These are phyloP conservation scores for Staphylotrichum tortipilum DNA, from an alignment of 495 filamentous ascomycete genomes.

Conservation along the genomic window DNA sequence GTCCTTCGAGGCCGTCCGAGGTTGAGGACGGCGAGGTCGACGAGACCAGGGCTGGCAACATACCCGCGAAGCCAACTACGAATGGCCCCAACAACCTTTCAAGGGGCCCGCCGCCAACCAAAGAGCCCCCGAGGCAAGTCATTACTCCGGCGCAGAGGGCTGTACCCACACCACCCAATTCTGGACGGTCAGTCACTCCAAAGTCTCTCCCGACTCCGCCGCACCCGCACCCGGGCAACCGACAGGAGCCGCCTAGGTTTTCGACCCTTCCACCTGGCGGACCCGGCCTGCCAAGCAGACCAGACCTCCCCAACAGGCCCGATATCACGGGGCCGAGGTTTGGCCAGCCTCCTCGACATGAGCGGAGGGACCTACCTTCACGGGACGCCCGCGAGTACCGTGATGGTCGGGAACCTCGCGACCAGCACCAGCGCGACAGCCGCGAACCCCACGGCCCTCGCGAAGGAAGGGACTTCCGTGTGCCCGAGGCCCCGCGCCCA, in stretches of 20 bases:
- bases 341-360: constrained; percentile 25
- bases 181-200: constrained; percentile 14
- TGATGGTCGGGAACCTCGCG: constrained; percentile 28
- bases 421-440: constrained; percentile 28
- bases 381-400: constrained; percentile 26
- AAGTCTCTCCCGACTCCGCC: constrained; percentile 11
- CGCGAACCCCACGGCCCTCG: constrained; percentile 27
- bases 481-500: constrained; percentile 19
- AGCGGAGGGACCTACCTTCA: constrained; percentile 22
- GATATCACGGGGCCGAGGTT: constrained; percentile 37
- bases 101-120: constrained; percentile 6
- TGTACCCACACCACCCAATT: background rate
- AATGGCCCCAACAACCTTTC: constrained; percentile 5
- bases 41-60: constrained; percentile 42
- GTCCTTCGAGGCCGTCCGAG: constrained; percentile 39
- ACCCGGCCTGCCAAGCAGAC: constrained; percentile 30
- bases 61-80: constrained; percentile 9
- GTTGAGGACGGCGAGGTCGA: constrained; percentile 76
- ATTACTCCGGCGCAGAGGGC: constrained; percentile 8
- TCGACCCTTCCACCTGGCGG: constrained; percentile 27
- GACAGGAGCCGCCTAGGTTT: constrained; percentile 26
- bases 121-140: constrained; percentile 11
- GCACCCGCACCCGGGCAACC: constrained; percentile 11
- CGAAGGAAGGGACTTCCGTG: constrained; percentile 27
- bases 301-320: constrained; percentile 35